Evolutionary conservation across 208 protist species (phyloP).

Genomic region (Naegleria gruberi): DNA sequence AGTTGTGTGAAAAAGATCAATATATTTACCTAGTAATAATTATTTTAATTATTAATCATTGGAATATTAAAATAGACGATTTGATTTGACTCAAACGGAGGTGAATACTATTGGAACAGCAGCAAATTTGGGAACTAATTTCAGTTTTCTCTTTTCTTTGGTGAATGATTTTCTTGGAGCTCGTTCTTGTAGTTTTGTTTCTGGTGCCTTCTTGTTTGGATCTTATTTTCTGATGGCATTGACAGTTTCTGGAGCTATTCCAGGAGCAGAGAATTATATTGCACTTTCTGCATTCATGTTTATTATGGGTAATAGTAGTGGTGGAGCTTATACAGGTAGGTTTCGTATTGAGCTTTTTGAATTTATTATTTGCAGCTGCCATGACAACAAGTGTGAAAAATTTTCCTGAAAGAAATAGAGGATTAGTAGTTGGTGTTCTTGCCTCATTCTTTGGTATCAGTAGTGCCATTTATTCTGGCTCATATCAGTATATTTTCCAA

Average conservation of each 20-base stretch:
- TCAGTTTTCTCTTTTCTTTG: background rate
- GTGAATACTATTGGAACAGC: background rate
- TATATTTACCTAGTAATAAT: too few species aligned
- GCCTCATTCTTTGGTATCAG: background rate
- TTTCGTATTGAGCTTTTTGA: too few species aligned
- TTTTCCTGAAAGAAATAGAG: constrained; percentile 6
- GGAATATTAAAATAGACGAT: background rate
- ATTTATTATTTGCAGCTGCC: background rate
- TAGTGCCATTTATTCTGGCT: background rate
- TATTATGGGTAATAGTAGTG: background rate
- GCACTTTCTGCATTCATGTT: background rate
- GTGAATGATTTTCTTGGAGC: background rate
- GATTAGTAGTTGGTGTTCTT: background rate
- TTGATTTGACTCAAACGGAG: background rate
- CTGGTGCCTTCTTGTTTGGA: background rate
- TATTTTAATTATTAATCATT: too few species aligned
- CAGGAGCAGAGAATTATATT: background rate
- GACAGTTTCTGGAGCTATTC: background rate
- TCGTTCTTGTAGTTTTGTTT: background rate
- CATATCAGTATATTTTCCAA: background rate
- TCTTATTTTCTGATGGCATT: constrained; percentile 5
- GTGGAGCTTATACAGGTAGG: background rate
- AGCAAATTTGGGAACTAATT: background rate
- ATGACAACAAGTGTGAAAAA: background rate
- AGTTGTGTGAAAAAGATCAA: too few species aligned